Base-by-base conservation (phyloP, 2,329 filamentous ascomycete species). In the Blumeriella jaapii region DNA sequence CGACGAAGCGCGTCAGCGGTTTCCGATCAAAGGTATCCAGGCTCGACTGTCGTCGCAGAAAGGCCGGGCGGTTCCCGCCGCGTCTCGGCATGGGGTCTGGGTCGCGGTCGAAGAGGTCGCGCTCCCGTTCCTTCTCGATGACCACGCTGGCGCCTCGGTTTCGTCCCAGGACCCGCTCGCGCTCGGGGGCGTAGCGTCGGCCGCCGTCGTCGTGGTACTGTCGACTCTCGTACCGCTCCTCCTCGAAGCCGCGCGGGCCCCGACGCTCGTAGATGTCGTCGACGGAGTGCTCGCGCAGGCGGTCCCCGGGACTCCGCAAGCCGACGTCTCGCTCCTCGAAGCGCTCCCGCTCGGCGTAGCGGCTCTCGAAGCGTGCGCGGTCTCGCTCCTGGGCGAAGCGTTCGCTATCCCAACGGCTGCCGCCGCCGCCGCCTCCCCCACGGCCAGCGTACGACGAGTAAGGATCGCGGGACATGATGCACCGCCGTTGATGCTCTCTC, bases 21-120 rank as follows among this genome's bases (percentile, higher is more conserved):
- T 75, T 75, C 31, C 86, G 77, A 59, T 95, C 87, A 54, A 85
- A 94, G 0, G 82, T 93, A 57, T 94, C 87, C 24, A 94, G 67
- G 34, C 85, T 93, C 10, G 85, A 93, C 57, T 93, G 86, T 27
- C 87, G 74, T 39, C 87, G 74, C 32, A 91, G 54, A 44, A 87
- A 68, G 18, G 67, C 66, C 2, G 85, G 86, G 29, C 81, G 69
- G 14, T 27, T 20, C 69, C 67, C n/a, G 14, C 15, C 41, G 17
- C 48, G 40, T 35, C 49, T 38, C 16, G 49, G 47, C 4, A 34
- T 4, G 6, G 50, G 48, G 8, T 46, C 42, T 32, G 48, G 44
- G 28, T 42, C 42, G 13, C 48, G 45, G 22, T 44, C 47, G 31
- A 47, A 45, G 22, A 44, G 48, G 18, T 48, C 39, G n/a, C 45